Evolutionary conservation across 805 yeast species (phyloP), one percentile per base, ranked within the genome.

Genomic region (Suhomyces vadensis): DNA sequence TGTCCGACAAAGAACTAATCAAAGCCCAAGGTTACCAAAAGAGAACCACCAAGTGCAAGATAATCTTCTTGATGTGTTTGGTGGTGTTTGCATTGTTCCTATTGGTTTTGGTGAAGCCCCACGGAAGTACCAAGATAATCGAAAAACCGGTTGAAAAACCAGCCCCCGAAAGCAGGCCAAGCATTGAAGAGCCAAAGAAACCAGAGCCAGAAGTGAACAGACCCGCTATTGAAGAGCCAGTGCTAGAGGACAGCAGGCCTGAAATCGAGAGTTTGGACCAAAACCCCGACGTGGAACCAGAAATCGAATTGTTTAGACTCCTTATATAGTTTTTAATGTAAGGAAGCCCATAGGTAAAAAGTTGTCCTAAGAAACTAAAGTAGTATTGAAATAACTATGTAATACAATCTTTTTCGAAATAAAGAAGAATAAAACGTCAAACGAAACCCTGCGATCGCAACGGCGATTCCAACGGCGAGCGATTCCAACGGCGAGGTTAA

Each of bases 1-100:
- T 74, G 29, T 94, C 97, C 0, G 87, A 87, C 48, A 79, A 80
- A 48, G 94, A 94, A 65, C 69, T 94, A 48, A 71, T 75, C 7
- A 75, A 81, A 53, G 97, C 97, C 0, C 82, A 85, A 36, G 66
- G 71, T 11, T 87, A 92, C 66, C 98, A 94, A 57, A 85, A 85
- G 60, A 75, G 94, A 48, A 87, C 96, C 1, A 88, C 89, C 47
- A 94, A 91, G 64, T 94, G 98, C 67, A 90, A 89, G 62, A 66
- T 92, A 29, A 91, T 92, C 9, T 73, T 92, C 31, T 74, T 92
- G 39, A 64, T 94, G 47, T 67, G 82, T 4, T 72, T 92, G 43
- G 62, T 90, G 19, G 92, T 89, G 17, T 67, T 89, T 25, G 83
- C 87, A 3, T 68, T 89, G 42, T 69, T 90, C 36, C 77, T 90